Evolutionary conservation across 2,329 filamentous ascomycete genomes (phyloP).

Genomic region (Ascochyta pisi): DNA sequence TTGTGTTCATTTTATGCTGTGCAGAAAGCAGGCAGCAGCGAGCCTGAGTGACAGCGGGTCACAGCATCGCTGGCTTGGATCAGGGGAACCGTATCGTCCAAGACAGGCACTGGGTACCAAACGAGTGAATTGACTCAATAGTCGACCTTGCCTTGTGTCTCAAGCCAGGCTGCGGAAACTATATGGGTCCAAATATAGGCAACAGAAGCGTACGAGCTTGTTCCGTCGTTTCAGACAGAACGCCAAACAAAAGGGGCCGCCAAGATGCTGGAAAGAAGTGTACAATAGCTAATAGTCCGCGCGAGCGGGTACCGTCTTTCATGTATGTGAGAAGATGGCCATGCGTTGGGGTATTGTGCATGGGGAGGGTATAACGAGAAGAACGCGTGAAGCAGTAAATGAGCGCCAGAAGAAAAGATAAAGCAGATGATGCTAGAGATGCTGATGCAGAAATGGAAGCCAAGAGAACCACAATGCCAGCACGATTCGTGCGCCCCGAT

Average conservation of each 20-base stretch:
- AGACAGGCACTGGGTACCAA: conserved; percentile 7
- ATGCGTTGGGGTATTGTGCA: conserved; percentile 41
- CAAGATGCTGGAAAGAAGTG: conserved; percentile 24
- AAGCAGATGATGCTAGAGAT: conserved; percentile 30
- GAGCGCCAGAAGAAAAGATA: conserved; percentile 14
- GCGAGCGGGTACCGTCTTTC: conserved; percentile 52
- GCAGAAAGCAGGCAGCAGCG: neutral
- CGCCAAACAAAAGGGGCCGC: conserved; percentile 7
- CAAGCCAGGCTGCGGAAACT: conserved; percentile 10
- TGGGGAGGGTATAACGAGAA: conserved; percentile 24
- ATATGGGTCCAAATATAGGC: conserved; percentile 16
- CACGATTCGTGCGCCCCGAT: conserved; percentile 14
- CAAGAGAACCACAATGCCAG: conserved; percentile 19
- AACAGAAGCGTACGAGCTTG: conserved; percentile 14
- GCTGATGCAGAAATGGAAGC: conserved; percentile 37
- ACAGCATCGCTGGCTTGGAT: conserved; percentile 4
- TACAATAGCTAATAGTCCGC: conserved; percentile 47
- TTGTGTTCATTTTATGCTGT: conserved; percentile 1
- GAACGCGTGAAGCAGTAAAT: conserved; percentile 2
- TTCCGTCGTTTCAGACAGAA: conserved; percentile 12
- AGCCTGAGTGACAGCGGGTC: conserved; percentile 11
- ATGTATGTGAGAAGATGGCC: conserved; percentile 25
- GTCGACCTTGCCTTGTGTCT: conserved; percentile 15
- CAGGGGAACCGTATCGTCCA: neutral
- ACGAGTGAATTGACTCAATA: conserved; percentile 17